Percentiles rank a stretch among this genome's conserved stretches.
Conservation (phyloP, 2,329 filamentous ascomycete genomes). For the Fusarium siculi region DNA sequence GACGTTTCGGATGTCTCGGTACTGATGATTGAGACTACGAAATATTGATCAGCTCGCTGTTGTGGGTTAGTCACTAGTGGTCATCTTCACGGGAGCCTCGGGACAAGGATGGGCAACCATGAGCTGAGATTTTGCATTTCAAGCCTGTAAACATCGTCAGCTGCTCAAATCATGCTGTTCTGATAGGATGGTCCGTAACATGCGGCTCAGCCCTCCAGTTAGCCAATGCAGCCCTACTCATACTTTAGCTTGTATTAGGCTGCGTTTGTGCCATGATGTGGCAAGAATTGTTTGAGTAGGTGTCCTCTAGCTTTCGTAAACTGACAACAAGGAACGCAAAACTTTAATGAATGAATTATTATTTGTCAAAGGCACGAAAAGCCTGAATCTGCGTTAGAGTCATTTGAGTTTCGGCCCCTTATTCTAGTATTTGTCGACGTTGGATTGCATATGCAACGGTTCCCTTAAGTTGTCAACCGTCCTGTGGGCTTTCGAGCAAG, state of each 20-base stretch:
- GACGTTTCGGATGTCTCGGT: conserved; percentile 17
- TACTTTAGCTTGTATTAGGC: not conserved
- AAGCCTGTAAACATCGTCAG: conserved; percentile 5
- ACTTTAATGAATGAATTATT: not conserved
- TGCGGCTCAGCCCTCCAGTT: conserved; percentile 1
- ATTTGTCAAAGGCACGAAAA: not conserved
- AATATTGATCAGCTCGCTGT: not conserved
- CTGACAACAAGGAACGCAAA: not conserved
- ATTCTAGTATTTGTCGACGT: not conserved
- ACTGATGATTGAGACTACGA: not conserved
- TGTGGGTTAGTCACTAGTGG: not conserved
- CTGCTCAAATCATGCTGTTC: not conserved
- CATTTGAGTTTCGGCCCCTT: not conserved
- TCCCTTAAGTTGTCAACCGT: not conserved
- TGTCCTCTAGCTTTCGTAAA: not conserved
- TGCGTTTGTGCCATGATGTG: not conserved
- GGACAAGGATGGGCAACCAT: not conserved
- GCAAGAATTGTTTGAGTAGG: not conserved
- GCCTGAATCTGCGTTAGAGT: not conserved
- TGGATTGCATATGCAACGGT: not conserved
- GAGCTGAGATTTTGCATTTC: not conserved
- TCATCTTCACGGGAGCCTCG: conserved; percentile 13
- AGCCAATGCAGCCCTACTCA: conserved; percentile 19
- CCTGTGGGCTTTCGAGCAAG: not conserved
- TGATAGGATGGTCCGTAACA: conserved; percentile 11